phyloP scores from a whole-genome alignment of 2,329 filamentous ascomycete genomes.

The Aspergillus brasiliensis region DNA sequence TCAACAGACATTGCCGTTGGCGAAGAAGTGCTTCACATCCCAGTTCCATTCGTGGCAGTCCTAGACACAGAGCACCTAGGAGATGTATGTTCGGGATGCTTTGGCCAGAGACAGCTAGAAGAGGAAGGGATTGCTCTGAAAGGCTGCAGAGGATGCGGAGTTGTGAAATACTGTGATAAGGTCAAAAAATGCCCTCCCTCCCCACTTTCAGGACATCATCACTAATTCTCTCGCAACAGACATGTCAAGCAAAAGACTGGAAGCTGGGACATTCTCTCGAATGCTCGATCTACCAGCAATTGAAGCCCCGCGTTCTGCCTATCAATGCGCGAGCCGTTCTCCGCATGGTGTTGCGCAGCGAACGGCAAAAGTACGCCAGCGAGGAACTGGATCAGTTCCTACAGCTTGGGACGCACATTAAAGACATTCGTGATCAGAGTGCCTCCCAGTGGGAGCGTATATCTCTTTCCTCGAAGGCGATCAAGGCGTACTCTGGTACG shows the following conservation, averaged over 20 bases:
- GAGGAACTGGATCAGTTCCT: constrained; percentile 48
- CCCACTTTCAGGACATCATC: not conserved
- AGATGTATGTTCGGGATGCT: constrained; percentile 62
- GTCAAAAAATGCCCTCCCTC: constrained; percentile 38
- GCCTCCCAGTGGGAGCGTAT: constrained; percentile 52
- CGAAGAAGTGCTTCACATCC: constrained; percentile 51
- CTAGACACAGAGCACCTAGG: constrained; percentile 55
- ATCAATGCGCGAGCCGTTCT: constrained; percentile 59
- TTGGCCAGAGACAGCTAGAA: constrained; percentile 40
- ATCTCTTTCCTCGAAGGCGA: constrained; percentile 56
- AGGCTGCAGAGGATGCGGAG: constrained; percentile 59
- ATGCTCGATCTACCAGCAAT: constrained; percentile 55
- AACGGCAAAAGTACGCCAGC: constrained; percentile 37
- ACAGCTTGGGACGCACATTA: constrained; percentile 51
- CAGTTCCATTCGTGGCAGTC: constrained; percentile 57
- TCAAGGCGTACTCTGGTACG: constrained; percentile 55
- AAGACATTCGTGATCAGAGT: constrained; percentile 48
- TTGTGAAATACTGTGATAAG: constrained; percentile 62
- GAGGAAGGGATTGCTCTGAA: constrained; percentile 42
- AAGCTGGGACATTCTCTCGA: constrained; percentile 61
- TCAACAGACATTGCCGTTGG: constrained; percentile 51
- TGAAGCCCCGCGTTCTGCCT: constrained; percentile 53
- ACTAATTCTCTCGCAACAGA: constrained; percentile 39
- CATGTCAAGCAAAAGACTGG: constrained; percentile 63
- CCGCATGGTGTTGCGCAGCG: constrained; percentile 52